Conservation (phyloP, 192 early-diverging fungal species). For the Lobosporangium transversale region DNA sequence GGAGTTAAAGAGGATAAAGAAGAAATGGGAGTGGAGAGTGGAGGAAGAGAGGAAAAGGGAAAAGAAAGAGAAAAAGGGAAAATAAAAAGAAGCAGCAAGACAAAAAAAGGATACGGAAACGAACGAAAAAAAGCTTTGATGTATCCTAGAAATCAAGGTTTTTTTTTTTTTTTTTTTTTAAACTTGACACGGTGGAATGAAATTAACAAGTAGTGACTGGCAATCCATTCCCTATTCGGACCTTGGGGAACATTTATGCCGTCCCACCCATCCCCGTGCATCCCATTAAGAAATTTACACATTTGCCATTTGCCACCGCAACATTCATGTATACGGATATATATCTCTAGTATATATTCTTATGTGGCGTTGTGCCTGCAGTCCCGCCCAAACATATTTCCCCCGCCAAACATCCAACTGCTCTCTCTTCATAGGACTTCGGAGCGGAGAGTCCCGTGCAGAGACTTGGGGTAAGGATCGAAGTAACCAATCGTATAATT, state of each 20-base stretch:
- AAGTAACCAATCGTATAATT: no score
- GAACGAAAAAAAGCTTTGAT: slow-evolving; percentile 4
- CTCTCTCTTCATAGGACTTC: not conserved
- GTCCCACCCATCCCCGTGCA: no score
- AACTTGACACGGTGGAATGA: slow-evolving; percentile 48
- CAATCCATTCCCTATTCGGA: no score
- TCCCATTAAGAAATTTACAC: not conserved
- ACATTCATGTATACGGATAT: no score
- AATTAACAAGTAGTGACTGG: not conserved
- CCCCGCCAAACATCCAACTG: not conserved
- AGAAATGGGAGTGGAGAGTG: not conserved
- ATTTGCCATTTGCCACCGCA: no score
- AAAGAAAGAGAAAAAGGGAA: slow-evolving; percentile 1
- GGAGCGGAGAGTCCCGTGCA: no score
- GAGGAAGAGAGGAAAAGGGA: not conserved
- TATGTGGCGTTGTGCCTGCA: no score
- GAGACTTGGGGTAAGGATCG: no score
- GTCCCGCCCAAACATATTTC: no score
- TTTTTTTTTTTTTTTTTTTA: slow-evolving; percentile 26
- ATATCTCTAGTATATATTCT: not conserved
- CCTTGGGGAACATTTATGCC: no score
- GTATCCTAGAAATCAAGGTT: slow-evolving; percentile 6
- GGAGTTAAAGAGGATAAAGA: slow-evolving; percentile 2
- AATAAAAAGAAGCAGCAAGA: slow-evolving; percentile 1
- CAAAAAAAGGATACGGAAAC: not conserved